A percentile compares a stretch with the other conserved stretches of the same genome.
These are phyloP conservation scores for Globisporangium mamillatum DNA, from an alignment of 352 stramenopile species.

Conservation along the genomic window DNA sequence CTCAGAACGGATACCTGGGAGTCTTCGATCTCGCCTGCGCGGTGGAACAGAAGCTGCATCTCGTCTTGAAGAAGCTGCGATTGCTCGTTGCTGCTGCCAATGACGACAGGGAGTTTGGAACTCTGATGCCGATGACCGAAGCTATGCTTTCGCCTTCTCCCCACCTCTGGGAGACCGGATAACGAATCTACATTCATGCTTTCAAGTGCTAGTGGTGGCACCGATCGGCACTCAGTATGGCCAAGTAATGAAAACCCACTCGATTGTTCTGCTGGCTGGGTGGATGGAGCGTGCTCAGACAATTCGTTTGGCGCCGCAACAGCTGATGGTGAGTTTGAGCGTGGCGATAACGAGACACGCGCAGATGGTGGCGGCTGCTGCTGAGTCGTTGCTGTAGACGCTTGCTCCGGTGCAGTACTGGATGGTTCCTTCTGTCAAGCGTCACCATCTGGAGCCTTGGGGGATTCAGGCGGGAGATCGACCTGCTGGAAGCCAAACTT, in stretches of 20 bases:
- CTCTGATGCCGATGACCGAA: neutral
- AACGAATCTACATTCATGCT: neutral
- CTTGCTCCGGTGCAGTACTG: neutral
- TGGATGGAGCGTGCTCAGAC: neutral
- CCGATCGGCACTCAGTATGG: neutral
- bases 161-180: neutral
- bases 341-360: neutral
- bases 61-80: neutral
- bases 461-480: neutral
- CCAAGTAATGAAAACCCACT: neutral
- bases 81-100: neutral
- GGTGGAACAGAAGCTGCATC: neutral
- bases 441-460: neutral
- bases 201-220: neutral
- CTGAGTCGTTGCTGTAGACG: neutral
- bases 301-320: neutral
- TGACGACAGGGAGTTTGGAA: neutral
- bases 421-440: too few species aligned
- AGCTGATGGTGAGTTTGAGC: too few species aligned
- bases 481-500: slow-evolving; percentile 13
- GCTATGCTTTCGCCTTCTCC: neutral
- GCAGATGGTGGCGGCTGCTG: neutral
- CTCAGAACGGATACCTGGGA: neutral
- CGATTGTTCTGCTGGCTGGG: neutral
- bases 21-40: neutral